Evolutionary conservation across 2,329 filamentous ascomycete species (phyloP).

Genomic region (Ustilaginoidea virens): DNA sequence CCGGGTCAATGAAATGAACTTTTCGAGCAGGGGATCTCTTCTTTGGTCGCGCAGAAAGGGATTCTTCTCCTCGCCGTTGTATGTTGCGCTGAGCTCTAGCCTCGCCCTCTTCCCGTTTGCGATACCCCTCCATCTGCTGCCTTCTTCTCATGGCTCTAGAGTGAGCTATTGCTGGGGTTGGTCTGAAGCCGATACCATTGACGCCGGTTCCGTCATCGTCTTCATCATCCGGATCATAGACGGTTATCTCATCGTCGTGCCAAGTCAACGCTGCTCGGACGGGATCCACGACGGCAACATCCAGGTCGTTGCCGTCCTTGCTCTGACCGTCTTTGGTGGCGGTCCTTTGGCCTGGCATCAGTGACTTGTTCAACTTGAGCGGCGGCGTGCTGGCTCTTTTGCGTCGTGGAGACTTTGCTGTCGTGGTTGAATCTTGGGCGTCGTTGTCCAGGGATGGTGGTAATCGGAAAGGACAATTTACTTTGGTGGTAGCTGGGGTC

Average conservation of each 20-base stretch:
- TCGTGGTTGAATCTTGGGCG: too few species aligned
- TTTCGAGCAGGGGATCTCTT: constrained; percentile 16
- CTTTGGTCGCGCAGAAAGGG: constrained; percentile 11
- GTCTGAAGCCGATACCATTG: constrained; percentile 52
- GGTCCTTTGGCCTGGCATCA: constrained; percentile 6
- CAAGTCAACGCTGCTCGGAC: constrained; percentile 46
- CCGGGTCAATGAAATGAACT: constrained; percentile 25
- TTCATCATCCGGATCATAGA: constrained; percentile 47
- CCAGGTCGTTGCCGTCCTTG: constrained; percentile 11
- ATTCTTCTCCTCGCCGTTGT: constrained; percentile 25
- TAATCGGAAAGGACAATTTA: background rate
- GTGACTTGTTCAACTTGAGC: constrained; percentile 13
- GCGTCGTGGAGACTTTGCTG: constrained; percentile 18
- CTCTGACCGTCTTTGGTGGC: background rate
- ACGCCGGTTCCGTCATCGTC: constrained; percentile 54
- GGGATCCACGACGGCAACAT: constrained; percentile 31
- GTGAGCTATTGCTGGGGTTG: constrained; percentile 44
- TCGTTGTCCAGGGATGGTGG: background rate
- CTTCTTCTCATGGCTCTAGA: constrained; percentile 39
- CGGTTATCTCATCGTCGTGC: constrained; percentile 53
- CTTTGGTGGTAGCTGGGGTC: background rate
- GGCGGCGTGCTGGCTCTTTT: constrained; percentile 25
- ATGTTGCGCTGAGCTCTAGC: constrained; percentile 40
- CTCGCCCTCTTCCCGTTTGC: constrained; percentile 43
- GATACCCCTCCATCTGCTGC: constrained; percentile 48